phyloP scores from a whole-genome alignment of 2,329 filamentous ascomycete species.

The Colletotrichum tanaceti region DNA sequence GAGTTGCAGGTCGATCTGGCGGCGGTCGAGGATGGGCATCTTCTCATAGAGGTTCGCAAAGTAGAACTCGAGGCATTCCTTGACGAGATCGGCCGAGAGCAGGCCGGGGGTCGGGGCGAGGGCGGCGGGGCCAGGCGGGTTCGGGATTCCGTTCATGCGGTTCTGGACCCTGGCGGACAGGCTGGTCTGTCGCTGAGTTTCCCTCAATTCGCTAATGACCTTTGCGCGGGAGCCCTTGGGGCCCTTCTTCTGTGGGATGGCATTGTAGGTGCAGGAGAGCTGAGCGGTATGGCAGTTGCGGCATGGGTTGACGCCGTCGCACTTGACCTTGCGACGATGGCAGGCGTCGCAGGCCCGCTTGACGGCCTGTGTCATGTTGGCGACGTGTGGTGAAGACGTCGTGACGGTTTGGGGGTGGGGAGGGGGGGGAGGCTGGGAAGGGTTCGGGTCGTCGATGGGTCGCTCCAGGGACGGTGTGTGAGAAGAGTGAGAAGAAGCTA shows the following conservation, averaged over 20 bases:
- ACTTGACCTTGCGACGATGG: slow-evolving; percentile 80
- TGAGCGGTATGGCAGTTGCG: slow-evolving; percentile 76
- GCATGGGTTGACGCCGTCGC: slow-evolving; percentile 77
- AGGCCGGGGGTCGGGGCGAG: slow-evolving; percentile 69
- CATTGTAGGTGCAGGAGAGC: slow-evolving; percentile 78
- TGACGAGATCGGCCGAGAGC: slow-evolving; percentile 71
- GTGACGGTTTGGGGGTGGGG: slow-evolving; percentile 4
- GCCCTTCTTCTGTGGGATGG: slow-evolving; percentile 80
- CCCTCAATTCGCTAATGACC: slow-evolving; percentile 78
- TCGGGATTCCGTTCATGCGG: slow-evolving; percentile 66
- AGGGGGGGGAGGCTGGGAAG: neutral
- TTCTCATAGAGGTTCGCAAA: slow-evolving; percentile 74
- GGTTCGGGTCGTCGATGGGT: slow-evolving; percentile 4
- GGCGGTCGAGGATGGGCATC: slow-evolving; percentile 71
- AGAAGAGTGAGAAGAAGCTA: neutral
- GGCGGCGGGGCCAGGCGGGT: slow-evolving; percentile 58
- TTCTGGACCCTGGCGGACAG: slow-evolving; percentile 71
- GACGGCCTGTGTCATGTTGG: slow-evolving; percentile 62
- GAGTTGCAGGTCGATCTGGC: slow-evolving; percentile 67
- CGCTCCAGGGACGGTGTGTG: neutral
- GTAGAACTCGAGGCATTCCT: slow-evolving; percentile 75
- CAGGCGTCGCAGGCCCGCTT: slow-evolving; percentile 78
- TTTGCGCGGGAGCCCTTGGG: slow-evolving; percentile 80
- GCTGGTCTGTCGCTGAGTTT: slow-evolving; percentile 74
- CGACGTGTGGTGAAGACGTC: slow-evolving; percentile 22